Evolutionary conservation across 768 basidiomycete species (phyloP).

Genomic region (Tephrocybe sp.): DNA sequence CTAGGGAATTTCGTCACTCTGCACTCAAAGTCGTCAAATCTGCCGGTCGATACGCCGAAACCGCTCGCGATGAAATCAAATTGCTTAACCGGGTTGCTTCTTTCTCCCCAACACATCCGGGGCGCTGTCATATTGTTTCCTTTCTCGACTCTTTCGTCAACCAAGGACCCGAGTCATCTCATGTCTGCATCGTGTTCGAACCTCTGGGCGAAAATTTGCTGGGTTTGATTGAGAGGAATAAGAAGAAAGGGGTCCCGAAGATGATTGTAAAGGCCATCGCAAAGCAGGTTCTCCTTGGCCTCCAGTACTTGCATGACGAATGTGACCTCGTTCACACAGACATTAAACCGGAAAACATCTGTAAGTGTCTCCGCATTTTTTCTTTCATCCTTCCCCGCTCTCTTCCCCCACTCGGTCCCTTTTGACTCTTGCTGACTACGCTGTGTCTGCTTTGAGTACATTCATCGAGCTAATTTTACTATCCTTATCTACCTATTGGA

Average conservation of each 20-base stretch:
- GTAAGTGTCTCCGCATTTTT: conserved; percentile 48
- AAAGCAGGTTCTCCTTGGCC: conserved; percentile 82
- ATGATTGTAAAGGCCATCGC: conserved; percentile 84
- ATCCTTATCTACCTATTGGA: conserved; percentile 27
- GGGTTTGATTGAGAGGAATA: conserved; percentile 72
- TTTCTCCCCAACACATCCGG: conserved; percentile 74
- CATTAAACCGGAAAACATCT: conserved; percentile 94
- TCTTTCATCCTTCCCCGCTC: conserved; percentile 5
- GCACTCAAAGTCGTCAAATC: conserved; percentile 96
- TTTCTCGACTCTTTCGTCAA: conserved; percentile 91
- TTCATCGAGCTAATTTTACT: conserved; percentile 26
- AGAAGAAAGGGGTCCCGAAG: conserved; percentile 81
- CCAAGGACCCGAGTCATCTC: conserved; percentile 64
- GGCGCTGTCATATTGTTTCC: conserved; percentile 79
- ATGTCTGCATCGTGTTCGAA: conserved; percentile 92
- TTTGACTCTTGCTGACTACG: conserved; percentile 17
- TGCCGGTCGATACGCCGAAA: conserved; percentile 92
- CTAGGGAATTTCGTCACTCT: conserved; percentile 73
- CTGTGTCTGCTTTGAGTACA: conserved; percentile 5
- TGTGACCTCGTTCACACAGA: conserved; percentile 93
- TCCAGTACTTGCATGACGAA: conserved; percentile 91
- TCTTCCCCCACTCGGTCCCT: conserved; percentile 14
- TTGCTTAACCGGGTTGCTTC: conserved; percentile 75
- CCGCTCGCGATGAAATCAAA: conserved; percentile 95
- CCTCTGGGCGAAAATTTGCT: conserved; percentile 80